Evolutionary conservation across 768 basidiomycete genomes (phyloP).

Genomic region (Naganishia vishniacii): DNA sequence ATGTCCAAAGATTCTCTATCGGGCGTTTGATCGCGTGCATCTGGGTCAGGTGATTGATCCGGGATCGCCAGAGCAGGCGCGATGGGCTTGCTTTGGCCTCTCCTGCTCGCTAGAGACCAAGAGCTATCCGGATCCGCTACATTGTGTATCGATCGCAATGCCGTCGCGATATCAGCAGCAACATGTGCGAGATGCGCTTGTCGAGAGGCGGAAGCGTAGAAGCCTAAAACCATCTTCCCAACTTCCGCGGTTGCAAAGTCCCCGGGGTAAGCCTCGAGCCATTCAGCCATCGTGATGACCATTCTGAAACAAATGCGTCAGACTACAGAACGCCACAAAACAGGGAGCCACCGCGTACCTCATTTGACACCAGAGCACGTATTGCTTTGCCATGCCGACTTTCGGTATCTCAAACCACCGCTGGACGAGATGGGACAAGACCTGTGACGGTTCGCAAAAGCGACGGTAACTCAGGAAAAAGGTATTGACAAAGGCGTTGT

Average conservation of each 20-base stretch:
- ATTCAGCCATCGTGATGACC: constrained; percentile 33
- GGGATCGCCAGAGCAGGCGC: background rate
- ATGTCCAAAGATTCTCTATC: constrained; percentile 1
- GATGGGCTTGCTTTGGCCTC: background rate
- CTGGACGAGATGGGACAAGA: constrained; percentile 37
- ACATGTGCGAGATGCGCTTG: constrained; percentile 39
- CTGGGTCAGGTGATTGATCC: background rate
- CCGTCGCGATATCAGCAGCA: constrained; percentile 37
- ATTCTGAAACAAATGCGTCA: background rate
- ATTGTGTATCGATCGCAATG: constrained; percentile 32
- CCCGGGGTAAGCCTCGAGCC: constrained; percentile 43
- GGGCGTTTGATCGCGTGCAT: background rate
- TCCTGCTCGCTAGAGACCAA: constrained; percentile 32
- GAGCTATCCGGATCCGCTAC: constrained; percentile 39
- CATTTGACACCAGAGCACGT: constrained; percentile 17
- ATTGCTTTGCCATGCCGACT: constrained; percentile 22
- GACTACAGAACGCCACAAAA: no score
- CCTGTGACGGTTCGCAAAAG: constrained; percentile 34
- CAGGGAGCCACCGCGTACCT: no score
- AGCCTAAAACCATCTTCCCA: constrained; percentile 28
- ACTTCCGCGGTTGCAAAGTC: constrained; percentile 34
- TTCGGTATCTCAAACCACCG: constrained; percentile 33
- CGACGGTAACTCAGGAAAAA: constrained; percentile 45
- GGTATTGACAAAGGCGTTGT: constrained; percentile 35
- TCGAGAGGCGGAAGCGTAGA: constrained; percentile 32